Base-by-base conservation (phyloP, 2,329 filamentous ascomycete species). In the Sporothrix sp. region DNA sequence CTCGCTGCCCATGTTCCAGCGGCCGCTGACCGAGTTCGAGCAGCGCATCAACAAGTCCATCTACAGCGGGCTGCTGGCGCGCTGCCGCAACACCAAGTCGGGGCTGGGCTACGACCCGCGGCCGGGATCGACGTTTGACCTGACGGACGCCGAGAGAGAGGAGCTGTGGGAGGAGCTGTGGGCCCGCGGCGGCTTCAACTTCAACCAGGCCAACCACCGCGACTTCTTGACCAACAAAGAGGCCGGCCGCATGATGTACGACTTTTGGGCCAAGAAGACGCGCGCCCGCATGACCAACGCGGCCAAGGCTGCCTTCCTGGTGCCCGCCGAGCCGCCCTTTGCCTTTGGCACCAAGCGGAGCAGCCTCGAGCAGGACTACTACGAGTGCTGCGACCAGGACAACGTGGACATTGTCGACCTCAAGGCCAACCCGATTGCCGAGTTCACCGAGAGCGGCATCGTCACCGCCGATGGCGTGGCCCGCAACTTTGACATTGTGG, bases 1-100 rank as follows among this genome's bases (percentile, higher is more conserved):
- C 11, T 75, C 72, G 11, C 59, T 82, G 0, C 80, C 80, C 0
- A 81, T 83, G 75, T 63, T 69, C 2, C 74, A 79, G 55, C 61
- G 66, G 1, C 49, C 61, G 2, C 57, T 79, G 1, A 66, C 68
- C 0, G 65, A 61, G 28, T 65, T 75, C 37, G 70, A 76, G 49
- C 69, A 76, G 54, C 63, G 71, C 18, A 64, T 63, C 23, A 58
- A 57, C 7, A 68, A 68, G 38, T 57, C 57, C 0, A 58, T 55
- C 1, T 71, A 71, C 28, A 59, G 59, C 1, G 57, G 63, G 7
- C 59, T 76, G 7, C 78, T 75, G 58, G 63, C 65, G 21, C 56
- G 64, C 11, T 69, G 74, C 2, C 62, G 66, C 38, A 69, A 59
- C 13, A 73, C 64, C 14, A 75, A 74, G 54, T 68, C 68, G 0